A percentile compares a stretch with the other conserved stretches of the same genome.
Conservation (phyloP, 2,329 filamentous ascomycete species). For the Fusarium floridanum region DNA sequence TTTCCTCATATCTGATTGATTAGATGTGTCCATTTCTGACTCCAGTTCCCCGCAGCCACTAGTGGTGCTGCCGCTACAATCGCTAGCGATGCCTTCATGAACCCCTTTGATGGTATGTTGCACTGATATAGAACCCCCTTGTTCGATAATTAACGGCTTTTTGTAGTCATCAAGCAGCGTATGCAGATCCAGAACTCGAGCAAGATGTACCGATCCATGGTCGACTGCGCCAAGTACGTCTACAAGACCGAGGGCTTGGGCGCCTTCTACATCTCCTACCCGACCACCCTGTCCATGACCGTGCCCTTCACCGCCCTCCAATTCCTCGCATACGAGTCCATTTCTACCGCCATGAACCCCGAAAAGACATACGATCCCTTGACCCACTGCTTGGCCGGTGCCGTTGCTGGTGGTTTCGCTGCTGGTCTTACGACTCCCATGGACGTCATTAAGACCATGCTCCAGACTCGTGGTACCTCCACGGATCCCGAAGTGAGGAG, state of each 20-base stretch:
- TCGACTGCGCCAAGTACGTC: slow-evolving; percentile 88
- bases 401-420: slow-evolving; percentile 91
- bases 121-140: background rate
- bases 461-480: slow-evolving; percentile 92
- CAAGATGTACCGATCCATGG: slow-evolving; percentile 84
- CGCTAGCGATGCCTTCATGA: slow-evolving; percentile 98
- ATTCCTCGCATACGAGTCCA: slow-evolving; percentile 97
- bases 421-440: slow-evolving; percentile 95
- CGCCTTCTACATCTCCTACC: slow-evolving; percentile 98
- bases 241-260: slow-evolving; percentile 88
- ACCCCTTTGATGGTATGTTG: slow-evolving; percentile 91
- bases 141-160: slow-evolving; percentile 9
- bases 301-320: slow-evolving; percentile 97
- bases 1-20: background rate
- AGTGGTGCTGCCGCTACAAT: slow-evolving; percentile 97
- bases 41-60: slow-evolving; percentile 69
- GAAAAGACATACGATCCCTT: slow-evolving; percentile 87
- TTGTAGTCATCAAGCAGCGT: slow-evolving; percentile 94
- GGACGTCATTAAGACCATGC: slow-evolving; percentile 97
- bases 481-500: slow-evolving; percentile 83
- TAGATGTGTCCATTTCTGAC: slow-evolving; percentile 16
- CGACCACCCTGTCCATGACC: slow-evolving; percentile 97
- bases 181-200: slow-evolving; percentile 99
- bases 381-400: slow-evolving; percentile 93
- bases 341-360: slow-evolving; percentile 94